phyloP scores from a whole-genome alignment of 2,329 filamentous ascomycete species.

The Diaporthe citri region DNA sequence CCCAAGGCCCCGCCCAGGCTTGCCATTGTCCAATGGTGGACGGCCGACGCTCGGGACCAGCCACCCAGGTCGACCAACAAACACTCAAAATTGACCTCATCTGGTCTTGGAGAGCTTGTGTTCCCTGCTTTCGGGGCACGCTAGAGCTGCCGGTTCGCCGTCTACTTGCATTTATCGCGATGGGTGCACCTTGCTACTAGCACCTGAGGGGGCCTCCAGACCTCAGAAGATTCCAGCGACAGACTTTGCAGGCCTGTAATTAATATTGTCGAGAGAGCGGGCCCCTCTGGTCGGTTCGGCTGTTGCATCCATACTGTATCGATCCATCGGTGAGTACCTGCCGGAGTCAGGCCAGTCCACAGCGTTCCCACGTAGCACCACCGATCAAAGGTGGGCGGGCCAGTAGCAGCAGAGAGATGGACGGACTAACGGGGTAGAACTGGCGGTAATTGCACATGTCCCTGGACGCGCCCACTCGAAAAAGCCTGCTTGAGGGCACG shows the following conservation, averaged over 20 bases:
- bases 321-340: constrained; percentile 15
- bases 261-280: neutral
- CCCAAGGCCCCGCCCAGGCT: constrained; percentile 13
- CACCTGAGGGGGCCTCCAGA: constrained; percentile 7
- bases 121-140: constrained; percentile 38
- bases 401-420: neutral
- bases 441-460: constrained; percentile 15
- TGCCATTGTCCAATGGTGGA: constrained; percentile 37
- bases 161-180: neutral
- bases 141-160: constrained; percentile 32
- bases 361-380: constrained; percentile 34
- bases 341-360: constrained; percentile 27
- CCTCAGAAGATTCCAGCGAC: constrained; percentile 10
- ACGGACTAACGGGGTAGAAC: constrained; percentile 19
- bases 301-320: constrained; percentile 10
- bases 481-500: neutral
- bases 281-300: neutral
- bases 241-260: neutral
- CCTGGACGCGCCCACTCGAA: neutral
- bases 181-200: constrained; percentile 2
- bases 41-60: constrained; percentile 29
- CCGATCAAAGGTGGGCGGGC: constrained; percentile 2
- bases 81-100: constrained; percentile 41
- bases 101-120: constrained; percentile 35
- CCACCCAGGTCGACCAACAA: constrained; percentile 21